Base-by-base conservation (phyloP, 257 asterid genomes). In the Scutellaria barbata region DNA sequence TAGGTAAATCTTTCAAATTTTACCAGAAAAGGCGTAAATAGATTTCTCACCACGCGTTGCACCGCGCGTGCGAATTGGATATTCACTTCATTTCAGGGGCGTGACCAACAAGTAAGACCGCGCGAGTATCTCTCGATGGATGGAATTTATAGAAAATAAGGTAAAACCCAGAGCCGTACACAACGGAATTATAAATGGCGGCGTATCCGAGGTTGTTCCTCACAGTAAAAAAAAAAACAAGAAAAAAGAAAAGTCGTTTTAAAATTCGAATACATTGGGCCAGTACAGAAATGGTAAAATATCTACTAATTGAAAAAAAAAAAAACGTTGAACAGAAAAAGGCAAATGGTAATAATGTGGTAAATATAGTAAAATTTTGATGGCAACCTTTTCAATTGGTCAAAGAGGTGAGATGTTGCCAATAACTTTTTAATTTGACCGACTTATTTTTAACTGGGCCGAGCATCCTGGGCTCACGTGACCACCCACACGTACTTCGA, bases 401-500 rank as follows among this genome's bases (percentile, higher is more conserved):
- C 87, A 87, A 84, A 87, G 74, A 33, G n/a, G 68, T 48, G 56
- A 78, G 76, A 56, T 41, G 83, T 52, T 62, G 81, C 66, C 68
- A 81, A 62, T 43, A 30, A 66, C 74, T 76, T 66, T 73, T 9
- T 13, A 33, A 77, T 80, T 83, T 84, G 85, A 84, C 90, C 85
- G 86, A 74, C 85, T 71, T 77, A 54, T 78, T 68, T 70, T 74
- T 78, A 80, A 85, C 85, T 33, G 84, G 83, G 85, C 92, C 89
- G 90, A 71, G 95, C 86, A 84, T 87, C 89, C 82, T 84, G 92
- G 94, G 79, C 79, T 83, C 97, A 92, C 95, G 95, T 89, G 96
- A 85, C 77, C 60, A 17, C 71, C 72, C 86, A 88, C 96, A 81
- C 96, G 81, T 72, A 68, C 71, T 77, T 78, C 89, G 80, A 92